Evolutionary conservation across 2,329 filamentous ascomycete genomes (phyloP).

Genomic region (Leptographium flavum): DNA sequence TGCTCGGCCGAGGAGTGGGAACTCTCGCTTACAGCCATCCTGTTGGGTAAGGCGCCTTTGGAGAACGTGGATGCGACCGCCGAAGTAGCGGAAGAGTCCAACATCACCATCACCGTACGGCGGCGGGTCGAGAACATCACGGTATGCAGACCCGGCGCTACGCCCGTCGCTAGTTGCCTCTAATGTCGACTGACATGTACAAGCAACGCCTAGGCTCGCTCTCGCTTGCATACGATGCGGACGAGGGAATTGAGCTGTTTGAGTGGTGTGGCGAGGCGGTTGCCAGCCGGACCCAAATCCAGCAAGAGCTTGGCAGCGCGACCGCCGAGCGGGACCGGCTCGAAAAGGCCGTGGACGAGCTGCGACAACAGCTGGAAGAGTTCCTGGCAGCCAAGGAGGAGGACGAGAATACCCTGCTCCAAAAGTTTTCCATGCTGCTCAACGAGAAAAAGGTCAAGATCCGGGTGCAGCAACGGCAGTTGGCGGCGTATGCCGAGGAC

Average conservation of each 20-base stretch:
- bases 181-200: slow-evolving; percentile 12
- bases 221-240: slow-evolving; percentile 36
- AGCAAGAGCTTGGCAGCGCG: slow-evolving; percentile 26
- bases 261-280: slow-evolving; percentile 55
- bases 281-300: slow-evolving; percentile 29
- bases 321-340: slow-evolving; percentile 30
- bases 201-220: slow-evolving; percentile 59
- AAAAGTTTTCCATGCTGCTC: slow-evolving; percentile 55
- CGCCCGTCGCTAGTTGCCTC: neutral
- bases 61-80: slow-evolving; percentile 46
- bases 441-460: slow-evolving; percentile 76
- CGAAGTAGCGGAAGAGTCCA: slow-evolving; percentile 35
- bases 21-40: slow-evolving; percentile 38
- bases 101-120: slow-evolving; percentile 48
- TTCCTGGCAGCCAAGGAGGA: slow-evolving; percentile 50
- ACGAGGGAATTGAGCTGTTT: slow-evolving; percentile 48
- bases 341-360: slow-evolving; percentile 39
- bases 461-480: slow-evolving; percentile 52
- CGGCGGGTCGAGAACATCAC: slow-evolving; percentile 56
- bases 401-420: slow-evolving; percentile 51
- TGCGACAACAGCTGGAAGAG: slow-evolving; percentile 51
- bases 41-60: slow-evolving; percentile 34
- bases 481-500: slow-evolving; percentile 18
- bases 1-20: slow-evolving; percentile 54
- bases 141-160: slow-evolving; percentile 30